phyloP scores from a whole-genome alignment of 306 rosid species.

The Trifolium fragiferum region DNA sequence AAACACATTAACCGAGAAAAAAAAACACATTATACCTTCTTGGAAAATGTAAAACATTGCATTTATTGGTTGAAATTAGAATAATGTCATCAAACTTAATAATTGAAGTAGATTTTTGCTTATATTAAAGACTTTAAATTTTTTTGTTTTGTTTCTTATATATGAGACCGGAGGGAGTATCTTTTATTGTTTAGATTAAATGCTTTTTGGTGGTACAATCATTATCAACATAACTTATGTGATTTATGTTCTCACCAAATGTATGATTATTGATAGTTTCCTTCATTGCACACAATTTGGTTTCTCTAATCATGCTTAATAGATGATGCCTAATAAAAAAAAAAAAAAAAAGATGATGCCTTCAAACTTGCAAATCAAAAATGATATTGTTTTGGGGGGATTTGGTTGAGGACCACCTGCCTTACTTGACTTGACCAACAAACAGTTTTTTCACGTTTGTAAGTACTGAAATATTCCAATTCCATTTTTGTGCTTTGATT shows the following conservation, averaged over 20 bases:
- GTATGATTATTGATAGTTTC: neutral
- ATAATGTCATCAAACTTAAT: too few relatives aligned
- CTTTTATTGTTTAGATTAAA: neutral
- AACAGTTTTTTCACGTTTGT: constrained; percentile 36
- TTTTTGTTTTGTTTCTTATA: too few relatives aligned
- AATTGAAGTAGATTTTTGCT: too few relatives aligned
- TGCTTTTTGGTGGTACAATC: neutral
- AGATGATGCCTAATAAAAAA: neutral
- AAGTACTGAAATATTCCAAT: constrained; percentile 49
- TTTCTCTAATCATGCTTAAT: neutral
- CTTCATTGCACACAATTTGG: neutral
- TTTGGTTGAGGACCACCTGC: constrained; percentile 60
- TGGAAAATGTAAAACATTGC: too few relatives aligned
- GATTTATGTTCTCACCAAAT: constrained; percentile 9
- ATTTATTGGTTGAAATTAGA: too few relatives aligned
- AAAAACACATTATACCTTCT: too few relatives aligned
- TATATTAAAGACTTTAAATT: too few relatives aligned
- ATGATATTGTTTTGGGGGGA: constrained; percentile 33
- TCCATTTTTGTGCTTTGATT: constrained; percentile 50
- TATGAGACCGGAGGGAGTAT: too few relatives aligned
- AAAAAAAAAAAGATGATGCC: neutral
- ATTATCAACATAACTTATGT: neutral
- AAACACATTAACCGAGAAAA: too few relatives aligned
- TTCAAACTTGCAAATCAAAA: constrained; percentile 22
- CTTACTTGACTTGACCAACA: constrained; percentile 45